Evolutionary conservation across 179 eudicot genomes (phyloP).

Genomic region (Gypsophila paniculata): DNA sequence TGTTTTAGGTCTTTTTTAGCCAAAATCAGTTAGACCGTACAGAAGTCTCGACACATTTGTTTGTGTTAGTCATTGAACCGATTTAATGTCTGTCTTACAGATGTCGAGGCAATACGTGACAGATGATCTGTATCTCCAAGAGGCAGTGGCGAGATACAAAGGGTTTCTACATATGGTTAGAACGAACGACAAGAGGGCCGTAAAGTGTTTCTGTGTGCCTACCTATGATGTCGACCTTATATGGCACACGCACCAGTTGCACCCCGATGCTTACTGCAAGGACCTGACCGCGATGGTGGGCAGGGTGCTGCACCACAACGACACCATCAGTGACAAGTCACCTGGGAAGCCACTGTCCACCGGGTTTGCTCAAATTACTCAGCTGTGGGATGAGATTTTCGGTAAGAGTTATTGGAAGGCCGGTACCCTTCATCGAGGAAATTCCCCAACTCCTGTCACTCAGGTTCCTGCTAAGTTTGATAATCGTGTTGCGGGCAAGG

Average conservation of each 20-base stretch:
- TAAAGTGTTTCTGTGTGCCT: constrained; percentile 68
- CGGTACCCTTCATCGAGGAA: constrained; percentile 79
- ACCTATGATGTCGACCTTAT: constrained; percentile 90
- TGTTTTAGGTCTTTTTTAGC: too few relatives aligned
- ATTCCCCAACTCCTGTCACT: constrained; percentile 58
- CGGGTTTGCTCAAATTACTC: constrained; percentile 75
- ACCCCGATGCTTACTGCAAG: constrained; percentile 58
- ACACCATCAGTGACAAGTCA: constrained; percentile 77
- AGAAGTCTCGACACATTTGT: too few relatives aligned
- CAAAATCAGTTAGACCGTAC: too few relatives aligned
- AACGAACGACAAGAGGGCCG: constrained; percentile 51
- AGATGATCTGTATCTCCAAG: constrained; percentile 56
- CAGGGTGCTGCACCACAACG: constrained; percentile 84
- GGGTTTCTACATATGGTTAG: constrained; percentile 81
- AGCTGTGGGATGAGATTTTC: constrained; percentile 66
- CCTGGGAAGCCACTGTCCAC: constrained; percentile 67
- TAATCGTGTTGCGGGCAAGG: constrained; percentile 22
- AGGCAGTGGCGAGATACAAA: constrained; percentile 84
- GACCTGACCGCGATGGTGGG: constrained; percentile 57
- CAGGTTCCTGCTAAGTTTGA: constrained; percentile 35
- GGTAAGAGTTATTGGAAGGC: constrained; percentile 91
- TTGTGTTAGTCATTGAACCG: too few relatives aligned
- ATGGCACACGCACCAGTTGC: constrained; percentile 89
- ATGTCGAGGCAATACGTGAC: constrained; percentile 60
- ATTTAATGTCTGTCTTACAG: constrained; percentile 29